Conservation (phyloP, 805 yeast species). For the Limtongia smithiae region DNA sequence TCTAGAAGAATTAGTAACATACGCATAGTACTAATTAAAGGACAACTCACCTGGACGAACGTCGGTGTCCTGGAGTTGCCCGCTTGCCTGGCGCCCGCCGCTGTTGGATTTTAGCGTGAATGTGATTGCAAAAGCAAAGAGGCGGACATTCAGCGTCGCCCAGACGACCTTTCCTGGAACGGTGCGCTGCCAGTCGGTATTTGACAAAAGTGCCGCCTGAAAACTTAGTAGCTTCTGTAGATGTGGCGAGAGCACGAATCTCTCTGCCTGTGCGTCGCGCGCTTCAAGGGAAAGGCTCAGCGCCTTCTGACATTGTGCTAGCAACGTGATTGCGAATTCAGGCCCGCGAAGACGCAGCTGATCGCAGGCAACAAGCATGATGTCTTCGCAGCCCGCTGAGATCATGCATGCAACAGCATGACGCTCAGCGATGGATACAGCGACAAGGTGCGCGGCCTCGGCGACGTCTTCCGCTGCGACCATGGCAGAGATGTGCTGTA, state of each 20-base stretch:
- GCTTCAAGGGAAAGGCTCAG: slow-evolving; percentile 68
- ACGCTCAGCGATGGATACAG: slow-evolving; percentile 60
- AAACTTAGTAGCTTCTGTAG: slow-evolving; percentile 67
- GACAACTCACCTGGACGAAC: slow-evolving; percentile 37
- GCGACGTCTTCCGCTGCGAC: slow-evolving; percentile 1
- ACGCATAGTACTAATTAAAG: too few species aligned
- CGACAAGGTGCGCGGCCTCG: slow-evolving; percentile 36
- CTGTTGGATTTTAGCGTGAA: slow-evolving; percentile 53
- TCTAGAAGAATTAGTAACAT: not conserved
- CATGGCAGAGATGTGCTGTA: slow-evolving; percentile 23
- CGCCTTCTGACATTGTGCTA: slow-evolving; percentile 70
- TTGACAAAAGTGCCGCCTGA: slow-evolving; percentile 62
- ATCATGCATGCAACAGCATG: slow-evolving; percentile 71
- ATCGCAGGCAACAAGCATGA: slow-evolving; percentile 53
- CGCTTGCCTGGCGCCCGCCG: slow-evolving; percentile 49
- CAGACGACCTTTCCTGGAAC: slow-evolving; percentile 52
- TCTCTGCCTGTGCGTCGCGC: slow-evolving; percentile 67
- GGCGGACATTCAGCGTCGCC: slow-evolving; percentile 62
- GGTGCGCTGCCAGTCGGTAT: slow-evolving; percentile 45
- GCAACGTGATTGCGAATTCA: slow-evolving; percentile 43
- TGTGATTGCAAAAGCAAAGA: slow-evolving; percentile 67
- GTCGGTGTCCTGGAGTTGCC: slow-evolving; percentile 43
- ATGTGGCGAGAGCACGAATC: slow-evolving; percentile 70
- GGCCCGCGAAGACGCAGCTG: slow-evolving; percentile 41
- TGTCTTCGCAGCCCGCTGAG: slow-evolving; percentile 64